phyloP scores from a whole-genome alignment of 2,329 filamentous ascomycete species.

The Orbilia quercus region DNA sequence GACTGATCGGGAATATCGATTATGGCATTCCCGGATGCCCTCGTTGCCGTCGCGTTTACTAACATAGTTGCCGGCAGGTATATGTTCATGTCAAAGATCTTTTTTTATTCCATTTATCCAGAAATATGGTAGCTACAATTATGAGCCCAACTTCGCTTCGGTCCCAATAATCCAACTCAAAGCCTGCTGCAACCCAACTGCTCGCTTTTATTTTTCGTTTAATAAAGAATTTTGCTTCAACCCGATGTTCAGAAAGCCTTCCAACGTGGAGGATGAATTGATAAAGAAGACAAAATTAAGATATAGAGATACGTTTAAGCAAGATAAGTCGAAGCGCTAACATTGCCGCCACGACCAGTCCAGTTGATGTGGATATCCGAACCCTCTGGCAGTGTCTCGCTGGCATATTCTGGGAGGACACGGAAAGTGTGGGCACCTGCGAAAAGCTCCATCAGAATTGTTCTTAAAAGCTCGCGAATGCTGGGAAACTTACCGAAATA shows the following conservation, averaged over 20 bases:
- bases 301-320: no score
- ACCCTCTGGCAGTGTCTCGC: constrained; percentile 81
- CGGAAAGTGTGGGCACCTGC: constrained; percentile 80
- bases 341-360: constrained; percentile 97
- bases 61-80: no score
- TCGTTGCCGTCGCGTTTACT: no score
- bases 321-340: constrained; percentile 97
- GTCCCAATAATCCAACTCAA: no score
- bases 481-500: constrained; percentile 78
- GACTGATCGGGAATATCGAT: no score
- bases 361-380: constrained; percentile 99
- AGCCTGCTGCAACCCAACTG: no score
- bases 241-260: neutral
- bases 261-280: neutral
- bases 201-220: neutral
- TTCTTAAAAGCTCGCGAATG: neutral
- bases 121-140: no score
- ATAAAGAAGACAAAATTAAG: neutral
- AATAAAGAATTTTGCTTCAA: neutral
- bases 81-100: no score
- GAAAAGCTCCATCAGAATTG: constrained; percentile 5
- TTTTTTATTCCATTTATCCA: no score
- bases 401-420: constrained; percentile 83
- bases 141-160: no score
- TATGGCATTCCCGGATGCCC: no score